Evolutionary conservation across 2,329 filamentous ascomycete species (phyloP).

Genomic region (Fusarium goolgardi): DNA sequence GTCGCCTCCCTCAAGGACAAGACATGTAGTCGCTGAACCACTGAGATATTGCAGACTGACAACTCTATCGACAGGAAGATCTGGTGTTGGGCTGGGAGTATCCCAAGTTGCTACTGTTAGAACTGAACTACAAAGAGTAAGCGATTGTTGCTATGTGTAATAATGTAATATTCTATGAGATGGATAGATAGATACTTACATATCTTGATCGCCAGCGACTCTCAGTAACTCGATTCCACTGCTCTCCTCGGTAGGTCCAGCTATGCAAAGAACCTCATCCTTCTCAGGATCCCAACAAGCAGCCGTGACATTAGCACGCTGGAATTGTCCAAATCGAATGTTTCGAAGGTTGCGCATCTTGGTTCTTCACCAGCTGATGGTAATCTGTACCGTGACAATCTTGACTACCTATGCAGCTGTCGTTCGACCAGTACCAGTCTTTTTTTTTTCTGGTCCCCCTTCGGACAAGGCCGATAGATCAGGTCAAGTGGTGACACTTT

Average conservation of each 20-base stretch:
- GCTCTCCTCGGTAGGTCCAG: constrained; percentile 79
- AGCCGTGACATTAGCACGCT: constrained; percentile 74
- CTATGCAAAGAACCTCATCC: constrained; percentile 82
- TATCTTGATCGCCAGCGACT: constrained; percentile 58
- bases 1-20: constrained; percentile 90
- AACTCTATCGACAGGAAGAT: constrained; percentile 79
- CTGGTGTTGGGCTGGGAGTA: constrained; percentile 81
- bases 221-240: constrained; percentile 78
- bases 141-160: constrained; percentile 2
- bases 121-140: constrained; percentile 45
- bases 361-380: constrained; percentile 16
- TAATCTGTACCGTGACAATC: too few species aligned
- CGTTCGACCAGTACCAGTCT: constrained; percentile 39
- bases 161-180: background rate
- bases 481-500: constrained; percentile 29
- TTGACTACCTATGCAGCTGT: constrained; percentile 34
- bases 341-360: constrained; percentile 89
- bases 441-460: constrained; percentile 30
- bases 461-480: constrained; percentile 38
- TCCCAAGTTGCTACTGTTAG: constrained; percentile 84
- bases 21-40: constrained; percentile 79
- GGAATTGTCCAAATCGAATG: constrained; percentile 75
- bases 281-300: constrained; percentile 86
- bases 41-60: constrained; percentile 86
- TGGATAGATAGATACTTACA: constrained; percentile 52